phyloP scores from a whole-genome alignment of 1,284 basidiomycete genomes.

The Ceratorhiza oryzae-sativae region DNA sequence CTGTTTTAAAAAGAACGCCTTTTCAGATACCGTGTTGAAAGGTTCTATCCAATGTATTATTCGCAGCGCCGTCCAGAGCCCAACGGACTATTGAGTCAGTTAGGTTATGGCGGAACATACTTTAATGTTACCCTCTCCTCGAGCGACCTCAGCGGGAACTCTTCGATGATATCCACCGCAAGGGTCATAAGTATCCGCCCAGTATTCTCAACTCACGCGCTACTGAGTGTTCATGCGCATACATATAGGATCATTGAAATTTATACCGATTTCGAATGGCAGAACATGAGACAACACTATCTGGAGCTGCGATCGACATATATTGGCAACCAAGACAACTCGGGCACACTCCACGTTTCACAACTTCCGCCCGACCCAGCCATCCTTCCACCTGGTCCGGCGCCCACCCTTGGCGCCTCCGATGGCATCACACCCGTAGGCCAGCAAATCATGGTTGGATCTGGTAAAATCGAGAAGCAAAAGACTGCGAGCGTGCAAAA shows the following conservation, averaged over 20 bases:
- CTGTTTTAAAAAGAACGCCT: conserved; percentile 73
- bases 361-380: conserved; percentile 84
- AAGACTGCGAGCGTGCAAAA: conserved; percentile 55
- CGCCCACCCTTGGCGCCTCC: conserved; percentile 79
- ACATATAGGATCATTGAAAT: neutral
- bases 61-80: conserved; percentile 73
- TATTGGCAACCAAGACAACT: conserved; percentile 77
- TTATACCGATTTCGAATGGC: neutral
- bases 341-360: conserved; percentile 73
- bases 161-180: conserved; percentile 74
- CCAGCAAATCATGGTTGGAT: conserved; percentile 77
- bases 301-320: conserved; percentile 61
- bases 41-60: conserved; percentile 87
- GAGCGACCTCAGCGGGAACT: conserved; percentile 71
- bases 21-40: conserved; percentile 86
- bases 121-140: conserved; percentile 65
- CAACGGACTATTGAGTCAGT: conserved; percentile 70
- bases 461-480: conserved; percentile 75
- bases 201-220: conserved; percentile 92
- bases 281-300: conserved; percentile 88
- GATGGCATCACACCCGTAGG: conserved; percentile 85
- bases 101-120: conserved; percentile 84
- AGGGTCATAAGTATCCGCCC: conserved; percentile 82
- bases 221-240: conserved; percentile 51
- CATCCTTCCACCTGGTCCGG: conserved; percentile 86